Percentiles rank a stretch among this genome's conserved stretches.
Conservation (phyloP, 495 filamentous ascomycete genomes). For the Aspergillus wentii region DNA sequence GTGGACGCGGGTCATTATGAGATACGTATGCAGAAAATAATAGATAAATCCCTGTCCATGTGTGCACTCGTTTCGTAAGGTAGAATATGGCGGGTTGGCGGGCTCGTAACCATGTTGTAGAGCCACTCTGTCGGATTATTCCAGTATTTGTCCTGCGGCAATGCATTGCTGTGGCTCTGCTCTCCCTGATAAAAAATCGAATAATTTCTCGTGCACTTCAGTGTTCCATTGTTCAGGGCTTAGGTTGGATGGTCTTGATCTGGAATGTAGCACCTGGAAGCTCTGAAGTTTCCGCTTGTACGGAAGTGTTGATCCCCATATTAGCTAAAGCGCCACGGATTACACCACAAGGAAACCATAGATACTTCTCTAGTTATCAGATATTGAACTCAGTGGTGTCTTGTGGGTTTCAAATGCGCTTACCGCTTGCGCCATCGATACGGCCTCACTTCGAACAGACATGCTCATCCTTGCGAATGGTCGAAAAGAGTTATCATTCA, state of each 20-base stretch:
- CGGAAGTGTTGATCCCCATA: slow-evolving; percentile 85
- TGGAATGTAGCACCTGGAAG: slow-evolving; percentile 90
- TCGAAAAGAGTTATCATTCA: slow-evolving; percentile 90
- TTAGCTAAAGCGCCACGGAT: slow-evolving; percentile 84
- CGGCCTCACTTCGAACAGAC: slow-evolving; percentile 63
- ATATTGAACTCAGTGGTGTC: background rate
- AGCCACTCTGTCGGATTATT: too few species aligned
- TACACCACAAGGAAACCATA: slow-evolving; percentile 92
- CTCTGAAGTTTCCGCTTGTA: slow-evolving; percentile 82
- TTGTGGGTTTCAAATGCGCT: slow-evolving; percentile 16
- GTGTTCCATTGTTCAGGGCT: slow-evolving; percentile 29
- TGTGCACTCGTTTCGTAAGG: too few species aligned
- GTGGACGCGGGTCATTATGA: slow-evolving; percentile 6
- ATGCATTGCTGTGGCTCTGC: background rate
- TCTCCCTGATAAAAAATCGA: too few species aligned
- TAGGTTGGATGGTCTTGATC: slow-evolving; percentile 75
- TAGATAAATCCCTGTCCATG: too few species aligned
- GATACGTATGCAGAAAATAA: slow-evolving; percentile 14
- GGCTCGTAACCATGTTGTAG: too few species aligned
- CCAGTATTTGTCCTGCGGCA: too few species aligned
- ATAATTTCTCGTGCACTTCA: too few species aligned
- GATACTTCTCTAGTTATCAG: slow-evolving; percentile 52
- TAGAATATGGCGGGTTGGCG: too few species aligned
- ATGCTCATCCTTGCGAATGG: slow-evolving; percentile 85
- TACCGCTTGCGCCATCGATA: slow-evolving; percentile 77